phyloP scores from a whole-genome alignment of 2,329 filamentous ascomycete species.

The Fusarium torreyae region DNA sequence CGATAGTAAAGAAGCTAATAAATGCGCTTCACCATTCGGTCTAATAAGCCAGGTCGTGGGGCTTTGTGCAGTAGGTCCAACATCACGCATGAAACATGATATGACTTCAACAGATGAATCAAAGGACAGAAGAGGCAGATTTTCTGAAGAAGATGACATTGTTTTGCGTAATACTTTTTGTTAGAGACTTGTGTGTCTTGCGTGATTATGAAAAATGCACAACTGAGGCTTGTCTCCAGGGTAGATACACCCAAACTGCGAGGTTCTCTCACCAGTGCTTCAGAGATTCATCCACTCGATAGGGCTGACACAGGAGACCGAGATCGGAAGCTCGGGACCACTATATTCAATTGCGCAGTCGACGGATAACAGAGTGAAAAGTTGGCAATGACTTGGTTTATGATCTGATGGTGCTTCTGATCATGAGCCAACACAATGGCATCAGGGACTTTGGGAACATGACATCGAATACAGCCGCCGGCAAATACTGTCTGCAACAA shows the following conservation, averaged over 20 bases:
- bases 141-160: background rate
- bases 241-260: constrained; percentile 1
- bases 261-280: background rate
- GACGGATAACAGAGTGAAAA: too few relatives aligned
- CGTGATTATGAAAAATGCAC: background rate
- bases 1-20: constrained; percentile 12
- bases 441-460: constrained; percentile 11
- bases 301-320: background rate
- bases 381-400: constrained; percentile 6
- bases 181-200: background rate
- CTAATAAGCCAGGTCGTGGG: constrained; percentile 19
- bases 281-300: constrained; percentile 1
- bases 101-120: background rate
- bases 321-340: constrained; percentile 8
- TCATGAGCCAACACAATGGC: background rate
- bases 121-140: background rate
- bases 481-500: background rate
- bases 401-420: constrained; percentile 34
- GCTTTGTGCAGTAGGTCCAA: constrained; percentile 27
- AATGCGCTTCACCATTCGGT: constrained; percentile 10
- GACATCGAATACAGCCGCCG: constrained; percentile 24
- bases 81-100: constrained; percentile 11
- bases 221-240: background rate
- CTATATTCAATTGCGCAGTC: background rate
- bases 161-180: too few relatives aligned